A percentile compares a stretch with the other conserved stretches of the same genome.
Evolutionary conservation across 768 basidiomycete species (phyloP).

Genomic region (Kwoniella dendrophila): DNA sequence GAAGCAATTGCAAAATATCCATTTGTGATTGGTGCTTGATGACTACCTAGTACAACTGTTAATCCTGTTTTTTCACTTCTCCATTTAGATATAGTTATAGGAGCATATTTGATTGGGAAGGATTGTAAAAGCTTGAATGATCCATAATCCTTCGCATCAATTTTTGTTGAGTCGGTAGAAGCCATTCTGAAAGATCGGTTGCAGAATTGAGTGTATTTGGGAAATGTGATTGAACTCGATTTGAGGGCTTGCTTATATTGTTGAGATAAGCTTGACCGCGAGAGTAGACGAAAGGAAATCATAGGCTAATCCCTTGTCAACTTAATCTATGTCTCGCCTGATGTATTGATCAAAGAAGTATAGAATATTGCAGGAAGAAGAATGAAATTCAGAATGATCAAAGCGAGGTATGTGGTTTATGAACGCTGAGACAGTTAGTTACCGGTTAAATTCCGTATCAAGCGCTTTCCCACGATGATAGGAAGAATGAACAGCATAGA

Average conservation of each 20-base stretch:
- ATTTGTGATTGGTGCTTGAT: constrained; percentile 68
- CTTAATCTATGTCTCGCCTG: too few species aligned
- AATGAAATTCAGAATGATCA: too few species aligned
- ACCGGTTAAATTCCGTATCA: too few species aligned
- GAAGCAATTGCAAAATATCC: constrained; percentile 88
- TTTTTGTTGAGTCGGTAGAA: constrained; percentile 2
- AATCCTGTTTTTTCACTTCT: constrained; percentile 82
- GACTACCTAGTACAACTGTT: constrained; percentile 84
- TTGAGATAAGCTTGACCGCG: background rate
- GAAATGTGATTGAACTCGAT: background rate
- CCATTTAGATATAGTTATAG: constrained; percentile 84
- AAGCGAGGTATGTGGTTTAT: too few species aligned
- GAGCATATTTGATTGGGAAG: constrained; percentile 75
- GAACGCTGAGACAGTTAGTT: too few species aligned
- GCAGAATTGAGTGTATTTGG: background rate
- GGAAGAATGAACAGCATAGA: background rate
- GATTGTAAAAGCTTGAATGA: constrained; percentile 82
- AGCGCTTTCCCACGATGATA: background rate
- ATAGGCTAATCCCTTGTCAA: background rate
- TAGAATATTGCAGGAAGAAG: too few species aligned
- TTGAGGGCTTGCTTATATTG: too few species aligned
- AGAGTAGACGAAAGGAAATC: background rate
- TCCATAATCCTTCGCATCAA: constrained; percentile 59
- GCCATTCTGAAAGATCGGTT: constrained; percentile 15
- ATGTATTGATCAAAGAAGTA: too few species aligned